These are phyloP conservation scores for Fraxinus platypoda DNA, from an alignment of 305 asterid genomes.

Conservation along the genomic window DNA sequence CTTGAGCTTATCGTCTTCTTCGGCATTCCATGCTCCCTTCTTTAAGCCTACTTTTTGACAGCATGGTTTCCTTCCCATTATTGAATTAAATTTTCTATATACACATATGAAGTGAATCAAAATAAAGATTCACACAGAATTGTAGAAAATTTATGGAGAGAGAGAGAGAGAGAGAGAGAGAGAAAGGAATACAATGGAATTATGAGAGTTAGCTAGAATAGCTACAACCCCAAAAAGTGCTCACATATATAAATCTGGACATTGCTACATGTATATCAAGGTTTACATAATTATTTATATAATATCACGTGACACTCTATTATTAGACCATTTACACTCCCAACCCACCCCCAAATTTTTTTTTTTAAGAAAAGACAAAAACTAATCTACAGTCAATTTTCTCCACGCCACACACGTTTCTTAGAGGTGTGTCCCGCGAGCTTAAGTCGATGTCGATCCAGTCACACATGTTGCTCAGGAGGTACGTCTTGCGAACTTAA, in stretches of 20 bases:
- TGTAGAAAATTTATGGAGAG: background rate
- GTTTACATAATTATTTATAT: no score
- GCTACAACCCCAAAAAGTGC: background rate
- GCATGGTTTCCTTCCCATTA: conserved; percentile 64
- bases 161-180: background rate
- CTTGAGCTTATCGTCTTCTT: conserved; percentile 54
- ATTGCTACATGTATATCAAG: no score
- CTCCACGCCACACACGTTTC: background rate
- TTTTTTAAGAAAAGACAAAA: background rate
- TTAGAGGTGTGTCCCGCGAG: background rate
- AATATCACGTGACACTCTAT: no score
- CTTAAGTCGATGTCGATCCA: background rate
- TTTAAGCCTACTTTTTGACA: conserved; percentile 56
- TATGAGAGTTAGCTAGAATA: background rate
- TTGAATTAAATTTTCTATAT: background rate
- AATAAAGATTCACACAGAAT: background rate
- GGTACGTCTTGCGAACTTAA: background rate
- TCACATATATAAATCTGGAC: background rate
- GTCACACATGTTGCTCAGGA: background rate
- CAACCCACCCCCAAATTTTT: background rate
- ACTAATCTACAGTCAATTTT: background rate
- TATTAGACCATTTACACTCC: background rate
- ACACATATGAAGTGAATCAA: background rate
- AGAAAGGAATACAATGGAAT: background rate
- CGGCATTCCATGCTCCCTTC: conserved; percentile 60